Evolutionary conservation across 2,329 filamentous ascomycete genomes (phyloP).

Genomic region (Scedosporium minutisporum): DNA sequence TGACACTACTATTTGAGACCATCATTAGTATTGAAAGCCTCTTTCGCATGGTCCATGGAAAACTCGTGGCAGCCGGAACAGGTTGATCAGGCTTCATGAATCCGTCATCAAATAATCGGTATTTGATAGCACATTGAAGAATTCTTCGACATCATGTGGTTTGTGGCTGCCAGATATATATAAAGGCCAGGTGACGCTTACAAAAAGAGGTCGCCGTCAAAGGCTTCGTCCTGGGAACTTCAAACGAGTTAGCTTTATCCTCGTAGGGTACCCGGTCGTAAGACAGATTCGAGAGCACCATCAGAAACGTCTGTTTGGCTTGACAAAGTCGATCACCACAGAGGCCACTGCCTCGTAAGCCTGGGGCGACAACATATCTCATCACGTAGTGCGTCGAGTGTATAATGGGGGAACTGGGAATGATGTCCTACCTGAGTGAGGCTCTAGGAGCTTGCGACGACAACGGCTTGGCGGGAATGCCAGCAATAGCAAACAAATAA

Average conservation of each 20-base stretch:
- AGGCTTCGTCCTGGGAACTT: background rate
- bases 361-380: conserved; percentile 41
- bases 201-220: background rate
- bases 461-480: background rate
- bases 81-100: conserved; percentile 16
- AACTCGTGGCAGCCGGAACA: conserved; percentile 6
- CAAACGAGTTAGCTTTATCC: background rate
- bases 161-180: background rate
- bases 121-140: conserved; percentile 34
- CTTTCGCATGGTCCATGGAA: background rate
- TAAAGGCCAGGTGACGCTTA: background rate
- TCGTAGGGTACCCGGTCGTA: conserved; percentile 3
- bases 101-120: conserved; percentile 31
- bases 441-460: background rate
- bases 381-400: conserved; percentile 23
- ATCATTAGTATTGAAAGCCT: background rate
- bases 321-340: conserved; percentile 42
- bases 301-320: conserved; percentile 48
- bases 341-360: conserved; percentile 39
- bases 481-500: too few relatives aligned
- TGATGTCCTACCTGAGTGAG: background rate
- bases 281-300: conserved; percentile 9
- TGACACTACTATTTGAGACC: background rate
- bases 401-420: background rate
- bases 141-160: background rate